A percentile compares a stretch with the other conserved stretches of the same genome.
phyloP scores from a whole-genome alignment of 2,329 filamentous ascomycete species.

The Aspergillus costaricaensis region DNA sequence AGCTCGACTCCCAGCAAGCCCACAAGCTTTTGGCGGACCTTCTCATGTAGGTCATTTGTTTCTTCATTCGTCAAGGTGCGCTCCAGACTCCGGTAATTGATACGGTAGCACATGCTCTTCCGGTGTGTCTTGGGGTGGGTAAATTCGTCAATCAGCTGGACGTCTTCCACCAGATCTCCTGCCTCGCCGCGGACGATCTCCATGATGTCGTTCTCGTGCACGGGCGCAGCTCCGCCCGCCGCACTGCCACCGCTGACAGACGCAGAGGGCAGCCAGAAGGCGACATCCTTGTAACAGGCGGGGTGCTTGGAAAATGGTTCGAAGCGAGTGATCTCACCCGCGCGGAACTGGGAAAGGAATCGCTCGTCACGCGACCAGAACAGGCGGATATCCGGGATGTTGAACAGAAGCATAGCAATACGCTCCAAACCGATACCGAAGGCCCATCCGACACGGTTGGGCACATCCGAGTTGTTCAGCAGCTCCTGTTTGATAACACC shows the following conservation, averaged over 20 bases:
- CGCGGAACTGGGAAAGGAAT: conserved; percentile 80
- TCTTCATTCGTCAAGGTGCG: conserved; percentile 83
- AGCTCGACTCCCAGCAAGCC: conserved; percentile 76
- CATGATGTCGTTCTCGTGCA: conserved; percentile 98
- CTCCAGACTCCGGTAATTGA: conserved; percentile 92
- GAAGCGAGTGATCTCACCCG: conserved; percentile 63
- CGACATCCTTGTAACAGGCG: conserved; percentile 85
- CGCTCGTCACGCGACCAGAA: conserved; percentile 89
- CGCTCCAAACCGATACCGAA: conserved; percentile 93
- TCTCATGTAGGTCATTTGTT: conserved; percentile 72
- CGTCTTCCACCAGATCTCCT: conserved; percentile 85
- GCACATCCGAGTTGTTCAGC: conserved; percentile 73
- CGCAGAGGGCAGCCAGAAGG: conserved; percentile 75
- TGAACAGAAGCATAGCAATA: conserved; percentile 96
- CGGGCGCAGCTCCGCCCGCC: conserved; percentile 47
- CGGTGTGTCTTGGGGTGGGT: conserved; percentile 80
- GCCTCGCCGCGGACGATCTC: conserved; percentile 83
- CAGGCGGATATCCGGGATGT: conserved; percentile 91
- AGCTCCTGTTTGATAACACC: conserved; percentile 85
- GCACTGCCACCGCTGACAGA: conserved; percentile 41
- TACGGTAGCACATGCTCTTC: conserved; percentile 85
- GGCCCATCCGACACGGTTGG: conserved; percentile 82
- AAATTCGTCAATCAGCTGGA: conserved; percentile 81
- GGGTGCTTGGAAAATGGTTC: conserved; percentile 90
- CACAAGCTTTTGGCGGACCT: conserved; percentile 66